Evolutionary conservation across 371 early-diverging fungal genomes (phyloP), one percentile per base, ranked within the genome.

Genomic region (Actinomucor elegans): DNA sequence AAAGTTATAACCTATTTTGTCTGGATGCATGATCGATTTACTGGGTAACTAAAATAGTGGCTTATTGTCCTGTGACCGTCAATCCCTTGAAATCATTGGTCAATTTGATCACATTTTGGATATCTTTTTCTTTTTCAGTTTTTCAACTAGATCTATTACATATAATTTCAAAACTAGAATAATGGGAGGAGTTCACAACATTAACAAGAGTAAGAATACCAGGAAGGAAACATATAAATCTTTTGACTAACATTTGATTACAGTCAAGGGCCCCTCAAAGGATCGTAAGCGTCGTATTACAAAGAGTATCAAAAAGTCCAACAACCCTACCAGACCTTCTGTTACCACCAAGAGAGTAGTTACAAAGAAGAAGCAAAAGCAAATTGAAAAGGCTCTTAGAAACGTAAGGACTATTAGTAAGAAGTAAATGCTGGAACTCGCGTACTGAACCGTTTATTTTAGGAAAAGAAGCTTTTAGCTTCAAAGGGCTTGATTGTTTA

Each of bases 281-380:
- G 52, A 59, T 29, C 40, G 48, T 21, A 32, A 27, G 26, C 21
- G 44, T 14, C 51, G 65, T 35, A 52, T 59, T 18, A 48, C 45
- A 9, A 64, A 47, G 42, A 59, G 56, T 34, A 52, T 52, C 23
- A 56, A 43, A 24, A 59, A 59, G 40, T 26, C 52, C 24, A 53
- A 53, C 15, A 34, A 28, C 8, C 36, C 43, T n/a, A 47, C 42
- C 11, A 45, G 35, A 40, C 63, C 67, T 23, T 42, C 50, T 12
- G 38, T 66, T 23, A 64, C 59, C 10, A 63, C 52, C 36, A 50
- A 49, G 26, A 51, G 60, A 57, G 67, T 68, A 21, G 44, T 66
- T 42, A 60, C 73, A 24, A 71, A 66, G 46, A 77, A 77, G 67
- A 77, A 77, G 61, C 73, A 72, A 52, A 71, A 74, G 50, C 66